Base-by-base conservation (phyloP, 2,329 filamentous ascomycete species). In the Aspergillus vadensis region DNA sequence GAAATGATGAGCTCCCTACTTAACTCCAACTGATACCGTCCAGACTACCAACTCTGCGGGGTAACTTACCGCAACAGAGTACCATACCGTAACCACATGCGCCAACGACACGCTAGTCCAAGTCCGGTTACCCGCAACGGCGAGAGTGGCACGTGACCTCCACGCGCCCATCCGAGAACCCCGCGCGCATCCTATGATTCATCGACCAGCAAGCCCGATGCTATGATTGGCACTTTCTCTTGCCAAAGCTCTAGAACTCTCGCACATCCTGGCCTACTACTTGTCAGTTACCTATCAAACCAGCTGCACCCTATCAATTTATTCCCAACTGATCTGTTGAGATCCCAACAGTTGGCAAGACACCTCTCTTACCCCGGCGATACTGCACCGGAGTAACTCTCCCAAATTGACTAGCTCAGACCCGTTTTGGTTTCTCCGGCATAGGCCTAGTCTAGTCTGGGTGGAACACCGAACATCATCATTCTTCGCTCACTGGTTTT, bases 401-500 rank as follows among this genome's bases (percentile, higher is more conserved):
- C 53, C 39, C 15, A 14, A 47, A 39, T 9, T 10, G 9, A 23
- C 15, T 55, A 47, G 53, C 39, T 19, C 23, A 9, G 30, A 19
- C 39, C 32, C 25, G 17, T 39, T 39, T 25, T 30, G 10, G 21
- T 55, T 55, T 44, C 53, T 55, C 53, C 53, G 53, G 39, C 15
- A 7, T n/a, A 25, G 39, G 25, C 17, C 41, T 21, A 21, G 41
- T 21, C 41, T 19, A 21, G 41, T 14, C 41, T 44, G 21, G 41
- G 19, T 44, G 41, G 19, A 44, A 44, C 19, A 50, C 44, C 23
- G 53, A 55, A 44, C 43, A 30, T 30, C 53, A 55, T 47, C 53
- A 55, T 25, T 44, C 39, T 55, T 43, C 17, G 53, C 39, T 47
- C 39, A 47, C 21, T 53, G 14, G n/a, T 55, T 21, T 44, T 55